Evolutionary conservation across 169 alveolate genomes (phyloP), one percentile per base, ranked within the genome.

Genomic region (Cryptosporidium canis): DNA sequence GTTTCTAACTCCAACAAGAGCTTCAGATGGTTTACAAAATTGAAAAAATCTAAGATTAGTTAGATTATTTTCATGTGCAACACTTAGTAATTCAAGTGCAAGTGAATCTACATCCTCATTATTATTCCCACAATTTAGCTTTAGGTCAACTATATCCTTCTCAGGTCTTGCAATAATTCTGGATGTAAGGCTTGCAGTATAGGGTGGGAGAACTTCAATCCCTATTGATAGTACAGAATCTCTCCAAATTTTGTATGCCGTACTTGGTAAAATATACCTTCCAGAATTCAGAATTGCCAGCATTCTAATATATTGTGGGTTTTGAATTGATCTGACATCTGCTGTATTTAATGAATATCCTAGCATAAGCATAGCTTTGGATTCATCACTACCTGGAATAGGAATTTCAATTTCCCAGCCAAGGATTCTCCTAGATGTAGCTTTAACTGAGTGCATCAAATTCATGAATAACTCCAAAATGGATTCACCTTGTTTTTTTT

Each of bases 361-460:
- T 14, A 77, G 33, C 51, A 61, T 41, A 6, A 61, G 65, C 87
- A 77, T 77, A 35, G 87, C 87, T 66, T 77, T 31, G 16, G 70
- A 56, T 48, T 77, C 87, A 9, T 77, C 87, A 43, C 87, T 77
- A 35, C 72, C 87, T 6, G 87, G 87, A 37, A 77, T 58, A 16
- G 87, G 87, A 9, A 77, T 24, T 21, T 77, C 77, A 24, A 77
- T 77, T 16, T 61, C 3, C 87, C 87, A 77, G n/a, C 87, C 87
- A 18, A 77, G 71, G 12, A 41, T 39, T 43, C 72, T 55, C 8
- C 87, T 55, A 21, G 87, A 77, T 7, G 63, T 41, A 12, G 71
- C 58, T 44, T 58, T 61, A 18, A 77, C 64, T 9, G 87, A 39
- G 37, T 77, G 48, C 64, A 41, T 77, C 55, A 77, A 77, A 41